Conservation (phyloP, 2,329 filamentous ascomycete genomes). For the Fusarium temperatum region DNA sequence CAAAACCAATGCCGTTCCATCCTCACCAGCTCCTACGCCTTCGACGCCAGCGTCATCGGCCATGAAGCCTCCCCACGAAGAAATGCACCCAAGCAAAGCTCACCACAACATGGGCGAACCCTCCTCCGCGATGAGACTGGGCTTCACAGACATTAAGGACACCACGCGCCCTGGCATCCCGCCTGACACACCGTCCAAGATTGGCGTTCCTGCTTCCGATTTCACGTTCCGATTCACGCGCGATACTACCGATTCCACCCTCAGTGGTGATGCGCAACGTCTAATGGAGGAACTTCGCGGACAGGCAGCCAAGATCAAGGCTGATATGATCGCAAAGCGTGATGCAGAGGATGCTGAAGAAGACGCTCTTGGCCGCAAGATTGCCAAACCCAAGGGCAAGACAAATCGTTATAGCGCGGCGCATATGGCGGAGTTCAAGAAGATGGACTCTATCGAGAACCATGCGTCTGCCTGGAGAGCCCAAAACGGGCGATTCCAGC, state of each 20-base stretch:
- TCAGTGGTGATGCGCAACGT: constrained; percentile 69
- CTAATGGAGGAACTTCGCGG: constrained; percentile 75
- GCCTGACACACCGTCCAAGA: constrained; percentile 73
- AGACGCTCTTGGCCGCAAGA: constrained; percentile 67
- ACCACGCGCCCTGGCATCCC: constrained; percentile 48
- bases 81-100: constrained; percentile 91
- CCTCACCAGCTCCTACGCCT: constrained; percentile 50
- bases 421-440: constrained; percentile 90
- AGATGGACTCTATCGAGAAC: constrained; percentile 95
- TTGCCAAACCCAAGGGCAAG: constrained; percentile 83
- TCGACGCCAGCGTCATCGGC: constrained; percentile 72
- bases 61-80: constrained; percentile 75
- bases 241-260: constrained; percentile 57
- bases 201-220: constrained; percentile 60
- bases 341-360: constrained; percentile 61
- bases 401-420: constrained; percentile 82
- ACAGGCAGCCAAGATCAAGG: constrained; percentile 76
- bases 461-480: constrained; percentile 83
- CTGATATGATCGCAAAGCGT: constrained; percentile 69
- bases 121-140: constrained; percentile 82
- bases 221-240: constrained; percentile 77
- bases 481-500: constrained; percentile 62
- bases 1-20: constrained; percentile 44
- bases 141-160: constrained; percentile 78
- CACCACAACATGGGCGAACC: constrained; percentile 79